Evolutionary conservation across 2,329 filamentous ascomycete genomes (phyloP).

Genomic region (Seiridium cupressi): DNA sequence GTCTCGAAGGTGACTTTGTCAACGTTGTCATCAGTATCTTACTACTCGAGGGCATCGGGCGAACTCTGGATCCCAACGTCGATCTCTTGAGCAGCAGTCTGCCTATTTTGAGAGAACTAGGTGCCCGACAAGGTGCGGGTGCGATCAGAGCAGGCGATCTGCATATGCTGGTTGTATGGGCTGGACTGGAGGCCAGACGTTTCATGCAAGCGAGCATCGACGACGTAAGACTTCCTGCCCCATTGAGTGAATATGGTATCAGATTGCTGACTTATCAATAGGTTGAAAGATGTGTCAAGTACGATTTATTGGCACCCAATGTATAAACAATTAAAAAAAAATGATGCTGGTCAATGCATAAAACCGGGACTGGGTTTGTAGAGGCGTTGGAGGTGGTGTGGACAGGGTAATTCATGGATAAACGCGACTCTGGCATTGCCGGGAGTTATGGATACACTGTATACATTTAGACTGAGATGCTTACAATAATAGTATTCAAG

Average conservation of each 20-base stretch:
- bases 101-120: constrained; percentile 85
- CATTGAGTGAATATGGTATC: constrained; percentile 4
- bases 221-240: constrained; percentile 57
- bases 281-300: constrained; percentile 10
- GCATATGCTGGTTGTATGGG: constrained; percentile 88
- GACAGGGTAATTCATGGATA: too few species aligned
- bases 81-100: constrained; percentile 85
- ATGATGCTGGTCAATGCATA: too few species aligned
- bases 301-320: constrained; percentile 8
- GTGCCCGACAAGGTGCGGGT: constrained; percentile 70
- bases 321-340: neutral
- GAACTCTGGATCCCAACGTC: constrained; percentile 79
- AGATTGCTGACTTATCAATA: constrained; percentile 2
- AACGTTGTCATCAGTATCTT: constrained; percentile 97
- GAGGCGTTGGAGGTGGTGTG: too few species aligned
- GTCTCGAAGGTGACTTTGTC: constrained; percentile 95
- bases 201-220: constrained; percentile 90
- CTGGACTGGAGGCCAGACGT: constrained; percentile 81
- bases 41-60: constrained; percentile 88
- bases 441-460: too few species aligned
- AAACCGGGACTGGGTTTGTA: too few species aligned
- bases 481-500: too few species aligned
- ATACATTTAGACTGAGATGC: too few species aligned
- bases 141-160: constrained; percentile 73
- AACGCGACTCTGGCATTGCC: too few species aligned